Evolutionary conservation across 352 stramenopile species (phyloP).

Genomic region (Globisporangium lucens): DNA sequence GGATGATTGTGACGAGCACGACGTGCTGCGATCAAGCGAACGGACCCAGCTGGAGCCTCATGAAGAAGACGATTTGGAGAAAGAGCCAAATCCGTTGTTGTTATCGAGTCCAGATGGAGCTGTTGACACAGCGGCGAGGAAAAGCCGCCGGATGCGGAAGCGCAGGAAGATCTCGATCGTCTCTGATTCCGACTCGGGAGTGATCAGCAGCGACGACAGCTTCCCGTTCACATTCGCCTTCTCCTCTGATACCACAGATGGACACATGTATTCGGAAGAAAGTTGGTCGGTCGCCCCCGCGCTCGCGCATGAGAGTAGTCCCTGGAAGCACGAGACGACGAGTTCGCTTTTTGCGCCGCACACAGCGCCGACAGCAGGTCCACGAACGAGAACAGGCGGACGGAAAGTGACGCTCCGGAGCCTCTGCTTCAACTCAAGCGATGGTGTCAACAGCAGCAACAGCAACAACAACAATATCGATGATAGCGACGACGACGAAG

Average conservation of each 20-base stretch:
- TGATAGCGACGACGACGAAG: not conserved
- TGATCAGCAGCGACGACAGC: not conserved
- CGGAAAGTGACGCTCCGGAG: slow-evolving; percentile 6
- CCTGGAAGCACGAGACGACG: not conserved
- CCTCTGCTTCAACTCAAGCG: slow-evolving; percentile 3
- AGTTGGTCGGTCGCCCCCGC: slow-evolving; percentile 4
- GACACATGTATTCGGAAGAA: not conserved
- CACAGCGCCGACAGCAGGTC: slow-evolving; percentile 10
- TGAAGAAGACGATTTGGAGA: not conserved
- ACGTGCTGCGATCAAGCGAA: not conserved
- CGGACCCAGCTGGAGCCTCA: slow-evolving; percentile 3
- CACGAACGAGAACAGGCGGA: not conserved
- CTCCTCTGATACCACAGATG: too few species aligned
- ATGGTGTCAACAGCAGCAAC: not conserved
- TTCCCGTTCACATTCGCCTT: not conserved
- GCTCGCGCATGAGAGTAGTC: slow-evolving; percentile 9
- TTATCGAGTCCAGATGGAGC: not conserved
- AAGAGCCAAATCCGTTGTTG: not conserved
- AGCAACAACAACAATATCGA: not conserved
- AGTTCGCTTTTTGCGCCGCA: slow-evolving; percentile 10
- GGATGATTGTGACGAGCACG: not conserved
- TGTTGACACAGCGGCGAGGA: not conserved
- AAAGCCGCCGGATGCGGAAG: slow-evolving; percentile 4
- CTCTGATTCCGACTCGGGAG: not conserved
- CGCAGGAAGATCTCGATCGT: slow-evolving; percentile 17